Conservation (phyloP, 306 rosid species). For the Vicia villosa region DNA sequence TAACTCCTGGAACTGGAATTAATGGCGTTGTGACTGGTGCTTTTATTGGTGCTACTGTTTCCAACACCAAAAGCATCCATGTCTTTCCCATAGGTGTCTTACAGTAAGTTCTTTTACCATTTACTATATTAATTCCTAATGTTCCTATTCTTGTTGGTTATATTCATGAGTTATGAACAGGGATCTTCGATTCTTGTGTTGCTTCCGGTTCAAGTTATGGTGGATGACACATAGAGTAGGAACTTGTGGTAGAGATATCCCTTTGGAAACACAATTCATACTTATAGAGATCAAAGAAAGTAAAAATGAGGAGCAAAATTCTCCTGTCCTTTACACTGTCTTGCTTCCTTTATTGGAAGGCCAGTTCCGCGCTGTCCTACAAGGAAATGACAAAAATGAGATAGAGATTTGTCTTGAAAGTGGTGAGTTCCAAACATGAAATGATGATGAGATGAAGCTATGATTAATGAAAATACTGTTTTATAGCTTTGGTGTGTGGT, state of each 20-base stretch:
- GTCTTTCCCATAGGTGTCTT: slow-evolving; percentile 79
- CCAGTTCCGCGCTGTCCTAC: slow-evolving; percentile 83
- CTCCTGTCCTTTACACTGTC: slow-evolving; percentile 71
- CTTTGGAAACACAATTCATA: slow-evolving; percentile 94
- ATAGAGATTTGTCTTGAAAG: slow-evolving; percentile 90
- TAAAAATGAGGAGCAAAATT: slow-evolving; percentile 49
- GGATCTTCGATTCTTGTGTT: slow-evolving; percentile 77
- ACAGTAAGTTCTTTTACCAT: slow-evolving; percentile 59
- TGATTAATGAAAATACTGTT: slow-evolving; percentile 48
- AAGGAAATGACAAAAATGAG: slow-evolving; percentile 88
- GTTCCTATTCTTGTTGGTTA: neutral
- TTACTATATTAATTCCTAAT: neutral
- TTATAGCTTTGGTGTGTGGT: slow-evolving; percentile 61
- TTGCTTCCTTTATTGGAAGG: slow-evolving; percentile 97
- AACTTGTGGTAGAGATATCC: slow-evolving; percentile 78
- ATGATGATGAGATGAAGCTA: slow-evolving; percentile 47
- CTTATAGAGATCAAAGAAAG: slow-evolving; percentile 71
- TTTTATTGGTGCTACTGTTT: slow-evolving; percentile 81
- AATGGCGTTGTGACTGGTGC: slow-evolving; percentile 68
- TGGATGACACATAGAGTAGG: slow-evolving; percentile 99
- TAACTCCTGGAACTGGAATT: slow-evolving; percentile 67
- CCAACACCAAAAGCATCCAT: slow-evolving; percentile 73
- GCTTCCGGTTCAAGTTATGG: slow-evolving; percentile 97
- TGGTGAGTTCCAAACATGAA: slow-evolving; percentile 69
- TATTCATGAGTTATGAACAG: slow-evolving; percentile 35